Conservation (phyloP, 2,329 filamentous ascomycete species). For the Talaromyces sp. region DNA sequence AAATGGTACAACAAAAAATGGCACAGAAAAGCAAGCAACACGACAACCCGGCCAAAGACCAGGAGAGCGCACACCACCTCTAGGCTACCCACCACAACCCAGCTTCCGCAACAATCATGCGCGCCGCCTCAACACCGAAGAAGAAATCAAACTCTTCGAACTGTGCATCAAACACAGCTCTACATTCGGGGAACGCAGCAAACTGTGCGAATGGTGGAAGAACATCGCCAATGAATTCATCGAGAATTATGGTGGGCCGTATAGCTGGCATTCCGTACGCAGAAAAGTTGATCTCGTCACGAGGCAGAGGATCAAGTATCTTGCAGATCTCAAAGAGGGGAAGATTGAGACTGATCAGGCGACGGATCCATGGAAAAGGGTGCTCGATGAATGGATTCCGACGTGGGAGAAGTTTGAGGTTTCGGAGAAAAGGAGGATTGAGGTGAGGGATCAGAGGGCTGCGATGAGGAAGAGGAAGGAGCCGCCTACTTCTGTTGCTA, state of each 20-base stretch:
- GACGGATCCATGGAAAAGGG: constrained; percentile 38
- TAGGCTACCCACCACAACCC: neutral
- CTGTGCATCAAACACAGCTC: constrained; percentile 39
- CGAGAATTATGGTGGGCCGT: constrained; percentile 36
- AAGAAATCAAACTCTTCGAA: constrained; percentile 40
- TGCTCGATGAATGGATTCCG: constrained; percentile 41
- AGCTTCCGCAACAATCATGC: constrained; percentile 2
- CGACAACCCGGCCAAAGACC: neutral
- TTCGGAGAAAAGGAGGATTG: constrained; percentile 36
- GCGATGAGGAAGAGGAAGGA: constrained; percentile 27
- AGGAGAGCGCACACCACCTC: neutral
- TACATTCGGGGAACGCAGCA: constrained; percentile 40
- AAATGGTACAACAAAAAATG: neutral
- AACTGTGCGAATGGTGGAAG: constrained; percentile 44
- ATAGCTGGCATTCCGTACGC: constrained; percentile 44
- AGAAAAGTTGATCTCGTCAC: constrained; percentile 42
- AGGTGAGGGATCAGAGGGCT: constrained; percentile 34
- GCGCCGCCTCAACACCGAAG: constrained; percentile 37
- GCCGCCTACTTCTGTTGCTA: constrained; percentile 16
- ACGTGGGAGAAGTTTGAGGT: constrained; percentile 41
- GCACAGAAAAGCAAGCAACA: neutral
- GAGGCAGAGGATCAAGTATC: constrained; percentile 40
- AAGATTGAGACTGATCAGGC: constrained; percentile 28
- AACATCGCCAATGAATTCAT: constrained; percentile 39
- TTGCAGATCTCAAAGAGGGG: constrained; percentile 32